Base-by-base conservation (phyloP, 192 early-diverging fungal species). In the Coemansia aciculifera region DNA sequence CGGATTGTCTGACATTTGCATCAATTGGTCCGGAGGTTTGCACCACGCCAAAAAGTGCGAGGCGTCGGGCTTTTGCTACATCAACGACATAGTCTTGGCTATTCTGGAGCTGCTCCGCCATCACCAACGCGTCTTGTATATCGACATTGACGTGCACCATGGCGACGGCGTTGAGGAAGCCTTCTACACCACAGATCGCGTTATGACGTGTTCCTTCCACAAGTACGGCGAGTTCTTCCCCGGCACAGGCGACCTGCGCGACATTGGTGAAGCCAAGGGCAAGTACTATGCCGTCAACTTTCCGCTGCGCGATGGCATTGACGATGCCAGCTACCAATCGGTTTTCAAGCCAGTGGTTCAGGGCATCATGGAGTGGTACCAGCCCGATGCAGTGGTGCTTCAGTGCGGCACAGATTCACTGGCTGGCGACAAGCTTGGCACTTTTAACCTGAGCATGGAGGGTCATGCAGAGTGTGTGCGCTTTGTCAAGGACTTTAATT, bases 131-230 rank as follows among this genome's bases (percentile, higher is more conserved):
- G 95, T 99, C 2, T 82, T 99, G 5, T 99, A 99, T 74, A 93
- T 97, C 62, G 97, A 99, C 75, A 97, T 98, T 73, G 97, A 99
- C 75, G 93, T 98, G 7, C 97, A 99, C 78, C 97, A 99, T 69
- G 97, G 97, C 48, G 97, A 99, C 73, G 97, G 97, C 42, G 98
- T 99, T 19, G 95, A 98, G 72, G 96, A 98, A 73, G 98, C 98
- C 15, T 99, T 99, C 70, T 99, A 98, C 72, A 91, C 92, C n/a
- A 97, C 96, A 8, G 98, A 99, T 68, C 90, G 98, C 32, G 98
- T 99, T 8, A 99, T 99, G 98, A 98, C 98, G 5, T 92, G 93
- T 44, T 94, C 92, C 19, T 98, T 99, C 81, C 98, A 99, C 72
- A 98, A 98, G 79, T 97, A 95, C 77, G 98, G 98, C 36, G 94